Percentiles rank a stretch among this genome's conserved stretches.
phyloP scores from a whole-genome alignment of 2,329 filamentous ascomycete genomes.

The Sporothrix luriei region DNA sequence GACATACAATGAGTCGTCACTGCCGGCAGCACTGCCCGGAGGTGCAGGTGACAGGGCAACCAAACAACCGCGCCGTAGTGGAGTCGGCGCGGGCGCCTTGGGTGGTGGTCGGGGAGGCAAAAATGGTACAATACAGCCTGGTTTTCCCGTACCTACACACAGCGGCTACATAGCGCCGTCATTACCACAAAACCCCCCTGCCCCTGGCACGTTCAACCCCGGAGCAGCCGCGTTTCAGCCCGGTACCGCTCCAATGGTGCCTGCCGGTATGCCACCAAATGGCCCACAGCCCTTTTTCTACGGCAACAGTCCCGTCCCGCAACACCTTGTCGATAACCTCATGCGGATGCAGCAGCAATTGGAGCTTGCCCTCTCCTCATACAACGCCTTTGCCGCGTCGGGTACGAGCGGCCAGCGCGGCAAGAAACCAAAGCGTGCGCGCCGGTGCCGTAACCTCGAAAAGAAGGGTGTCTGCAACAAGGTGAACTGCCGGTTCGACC shows the following conservation, averaged over 20 bases:
- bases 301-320: slow-evolving; percentile 44
- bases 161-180: neutral
- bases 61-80: slow-evolving; percentile 64
- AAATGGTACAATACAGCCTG: slow-evolving; percentile 34
- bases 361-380: slow-evolving; percentile 48
- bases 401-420: neutral
- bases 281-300: neutral
- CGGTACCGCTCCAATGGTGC: neutral
- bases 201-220: slow-evolving; percentile 11
- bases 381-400: slow-evolving; percentile 39
- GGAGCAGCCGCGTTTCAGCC: slow-evolving; percentile 9
- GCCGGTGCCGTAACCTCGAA: slow-evolving; percentile 70
- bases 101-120: slow-evolving; percentile 42
- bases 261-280: neutral
- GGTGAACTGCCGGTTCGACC: slow-evolving; percentile 70
- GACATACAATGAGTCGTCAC: slow-evolving; percentile 51
- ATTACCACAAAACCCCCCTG: neutral
- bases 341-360: slow-evolving; percentile 60
- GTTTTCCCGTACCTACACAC: neutral
- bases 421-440: slow-evolving; percentile 44
- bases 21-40: neutral
- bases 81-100: slow-evolving; percentile 32
- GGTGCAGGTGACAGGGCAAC: slow-evolving; percentile 47
- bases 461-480: slow-evolving; percentile 71
- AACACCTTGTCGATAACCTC: slow-evolving; percentile 60